A percentile compares a stretch with the other conserved stretches of the same genome.
Conservation (phyloP, 1,284 basidiomycete genomes). For the Lentinula novae-zelandiae region DNA sequence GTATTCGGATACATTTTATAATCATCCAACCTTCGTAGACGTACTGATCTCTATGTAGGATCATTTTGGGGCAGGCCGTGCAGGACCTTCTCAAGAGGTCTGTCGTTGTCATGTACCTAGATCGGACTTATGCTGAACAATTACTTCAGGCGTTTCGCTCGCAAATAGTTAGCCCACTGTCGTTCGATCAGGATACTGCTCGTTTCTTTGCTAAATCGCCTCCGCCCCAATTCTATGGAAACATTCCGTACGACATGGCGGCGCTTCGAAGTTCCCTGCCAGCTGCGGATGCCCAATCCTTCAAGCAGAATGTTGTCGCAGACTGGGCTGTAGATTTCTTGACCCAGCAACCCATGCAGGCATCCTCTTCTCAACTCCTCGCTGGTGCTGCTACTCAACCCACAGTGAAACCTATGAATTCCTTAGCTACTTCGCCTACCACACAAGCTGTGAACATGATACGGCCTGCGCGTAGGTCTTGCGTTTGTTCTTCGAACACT, state of each 20-base stretch:
- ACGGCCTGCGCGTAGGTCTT: conserved; percentile 4
- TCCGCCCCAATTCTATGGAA: conserved; percentile 22
- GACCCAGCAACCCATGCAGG: conserved; percentile 23
- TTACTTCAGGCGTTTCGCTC: conserved; percentile 56
- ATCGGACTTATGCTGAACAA: neutral
- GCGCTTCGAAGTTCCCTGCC: conserved; percentile 6
- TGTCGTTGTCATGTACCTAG: conserved; percentile 14
- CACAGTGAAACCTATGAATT: conserved; percentile 1
- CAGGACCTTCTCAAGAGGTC: conserved; percentile 59
- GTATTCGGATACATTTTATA: conserved; percentile 31
- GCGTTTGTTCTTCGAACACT: conserved; percentile 5
- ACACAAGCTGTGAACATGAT: neutral
- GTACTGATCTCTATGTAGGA: conserved; percentile 41
- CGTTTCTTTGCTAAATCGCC: conserved; percentile 53
- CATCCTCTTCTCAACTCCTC: conserved; percentile 1
- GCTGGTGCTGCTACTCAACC: neutral
- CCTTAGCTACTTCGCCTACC: neutral
- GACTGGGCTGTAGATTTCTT: conserved; percentile 66
- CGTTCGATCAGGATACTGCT: conserved; percentile 59
- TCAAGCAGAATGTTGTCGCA: conserved; percentile 21
- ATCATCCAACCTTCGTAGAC: neutral
- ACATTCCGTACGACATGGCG: conserved; percentile 6
- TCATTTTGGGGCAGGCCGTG: conserved; percentile 52
- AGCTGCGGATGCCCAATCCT: conserved; percentile 15
- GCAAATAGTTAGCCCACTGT: conserved; percentile 33